Evolutionary conservation across 495 filamentous ascomycete species (phyloP), one percentile per base, ranked within the genome.

Genomic region (Talaromyces ruber): DNA sequence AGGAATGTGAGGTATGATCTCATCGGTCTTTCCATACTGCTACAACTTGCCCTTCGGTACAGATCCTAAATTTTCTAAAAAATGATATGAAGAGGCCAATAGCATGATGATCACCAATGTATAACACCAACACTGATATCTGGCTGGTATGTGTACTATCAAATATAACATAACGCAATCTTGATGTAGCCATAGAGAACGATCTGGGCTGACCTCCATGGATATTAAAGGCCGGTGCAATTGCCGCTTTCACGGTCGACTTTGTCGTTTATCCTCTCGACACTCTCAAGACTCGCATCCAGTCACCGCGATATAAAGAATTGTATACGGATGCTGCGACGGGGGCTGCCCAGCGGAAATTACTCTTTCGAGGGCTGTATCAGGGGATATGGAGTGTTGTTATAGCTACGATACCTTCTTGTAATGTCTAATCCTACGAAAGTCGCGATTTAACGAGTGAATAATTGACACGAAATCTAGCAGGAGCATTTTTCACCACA

Each of bases 351-450:
- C 84, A 81, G 37, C 72, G 80, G 39, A 69, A 78, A 29, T 67
- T 82, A 0, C 77, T 91, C 6, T 90, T 92, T 62, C 78, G 81
- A 5, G 92, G 93, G 0, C 66, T 96, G 14, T 96, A 97, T 66
- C 92, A 96, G 73, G 92, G 93, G 4, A 83, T 96, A 7, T 91
- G 91, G 57, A 93, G 89, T 68, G 88, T 96, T 2, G 86, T 96
- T 5, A 71, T 97, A n/a, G 87, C 90, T 8, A 96, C 93, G 0
- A 80, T 96, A 25, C 93, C 93, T 4, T 89, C 91, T 30, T 91
- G 89, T 90, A 67, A 63, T n/a, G n/a, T 6, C 25, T 25, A 16
- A 6, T 4, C 4, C 26, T 55, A n/a, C n/a, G n/a, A n/a, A n/a
- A n/a, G n/a, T n/a, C n/a, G n/a, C n/a, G n/a, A n/a, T n/a, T n/a